phyloP scores from a whole-genome alignment of 305 asterid species.

The Fraxinus ornus region DNA sequence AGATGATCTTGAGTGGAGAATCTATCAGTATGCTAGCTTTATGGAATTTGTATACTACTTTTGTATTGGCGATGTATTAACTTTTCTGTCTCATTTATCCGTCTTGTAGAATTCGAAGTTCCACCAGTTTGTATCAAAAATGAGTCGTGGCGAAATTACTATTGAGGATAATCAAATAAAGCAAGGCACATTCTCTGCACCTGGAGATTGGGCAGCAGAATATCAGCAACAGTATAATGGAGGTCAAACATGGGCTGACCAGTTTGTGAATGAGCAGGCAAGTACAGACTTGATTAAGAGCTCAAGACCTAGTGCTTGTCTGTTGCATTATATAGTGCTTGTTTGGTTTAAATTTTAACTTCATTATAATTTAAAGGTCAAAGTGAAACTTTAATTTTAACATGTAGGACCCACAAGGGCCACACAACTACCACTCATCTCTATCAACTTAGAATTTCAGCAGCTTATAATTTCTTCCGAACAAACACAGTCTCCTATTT shows the following conservation, averaged over 20 bases:
- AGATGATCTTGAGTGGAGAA: slow-evolving; percentile 17
- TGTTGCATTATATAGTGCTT: not conserved
- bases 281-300: slow-evolving; percentile 30
- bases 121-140: slow-evolving; percentile 94
- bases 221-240: slow-evolving; percentile 77
- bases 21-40: not conserved
- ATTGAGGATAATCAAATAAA: slow-evolving; percentile 91
- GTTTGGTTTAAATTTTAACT: not conserved
- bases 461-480: not conserved
- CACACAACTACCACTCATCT: not conserved
- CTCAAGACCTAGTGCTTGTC: slow-evolving; percentile 5
- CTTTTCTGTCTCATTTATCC: slow-evolving; percentile 20
- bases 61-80: slow-evolving; percentile 14
- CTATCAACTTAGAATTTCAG: not conserved
- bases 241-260: slow-evolving; percentile 91
- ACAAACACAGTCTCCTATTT: not conserved
- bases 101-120: slow-evolving; percentile 79
- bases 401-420: not conserved
- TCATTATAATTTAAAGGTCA: not conserved
- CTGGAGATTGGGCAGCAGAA: slow-evolving; percentile 96
- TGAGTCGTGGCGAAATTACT: slow-evolving; percentile 97
- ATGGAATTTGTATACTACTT: not conserved
- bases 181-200: slow-evolving; percentile 57
- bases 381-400: not conserved
- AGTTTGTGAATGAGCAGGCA: slow-evolving; percentile 84